A percentile compares a stretch with the other conserved stretches of the same genome.
phyloP scores from a whole-genome alignment of 139 green algal species.

The Chlorella vulgaris region DNA sequence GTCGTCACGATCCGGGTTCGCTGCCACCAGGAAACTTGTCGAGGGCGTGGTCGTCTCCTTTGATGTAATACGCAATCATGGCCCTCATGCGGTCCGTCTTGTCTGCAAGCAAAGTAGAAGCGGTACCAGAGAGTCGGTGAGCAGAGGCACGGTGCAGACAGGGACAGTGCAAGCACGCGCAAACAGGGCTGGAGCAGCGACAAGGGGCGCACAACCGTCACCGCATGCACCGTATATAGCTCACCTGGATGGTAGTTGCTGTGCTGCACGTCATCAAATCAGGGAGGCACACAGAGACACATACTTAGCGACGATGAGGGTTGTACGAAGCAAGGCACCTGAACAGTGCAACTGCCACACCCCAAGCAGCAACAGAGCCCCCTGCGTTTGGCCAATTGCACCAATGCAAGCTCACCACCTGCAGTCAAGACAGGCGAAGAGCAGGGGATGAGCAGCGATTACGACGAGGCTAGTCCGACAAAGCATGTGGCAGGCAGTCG shows the following conservation, averaged over 20 bases:
- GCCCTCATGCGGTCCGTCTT: conserved; percentile 86
- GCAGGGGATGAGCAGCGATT: background rate
- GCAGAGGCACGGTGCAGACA: background rate
- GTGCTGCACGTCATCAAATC: conserved; percentile 38
- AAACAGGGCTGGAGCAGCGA: background rate
- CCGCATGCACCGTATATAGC: too few species aligned
- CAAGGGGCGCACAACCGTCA: too few species aligned
- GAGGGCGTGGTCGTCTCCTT: conserved; percentile 69
- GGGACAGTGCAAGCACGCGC: background rate
- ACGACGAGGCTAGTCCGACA: background rate
- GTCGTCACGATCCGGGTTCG: too few species aligned
- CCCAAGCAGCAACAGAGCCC: too few species aligned
- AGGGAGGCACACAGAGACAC: background rate
- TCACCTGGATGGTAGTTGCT: conserved; percentile 89
- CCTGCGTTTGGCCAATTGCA: too few species aligned
- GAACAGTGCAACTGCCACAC: background rate
- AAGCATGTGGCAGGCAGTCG: background rate
- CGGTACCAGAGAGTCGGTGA: background rate
- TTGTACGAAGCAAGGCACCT: background rate
- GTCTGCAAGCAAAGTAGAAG: conserved; percentile 53
- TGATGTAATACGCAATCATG: conserved; percentile 72
- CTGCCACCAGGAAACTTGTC: conserved; percentile 81
- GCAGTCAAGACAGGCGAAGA: background rate
- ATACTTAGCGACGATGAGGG: background rate
- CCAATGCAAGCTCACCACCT: background rate